A percentile compares a stretch with the other conserved stretches of the same genome.
These are phyloP conservation scores for Dalbergia cochinchinensis DNA, from an alignment of 306 rosid genomes.

Conservation along the genomic window DNA sequence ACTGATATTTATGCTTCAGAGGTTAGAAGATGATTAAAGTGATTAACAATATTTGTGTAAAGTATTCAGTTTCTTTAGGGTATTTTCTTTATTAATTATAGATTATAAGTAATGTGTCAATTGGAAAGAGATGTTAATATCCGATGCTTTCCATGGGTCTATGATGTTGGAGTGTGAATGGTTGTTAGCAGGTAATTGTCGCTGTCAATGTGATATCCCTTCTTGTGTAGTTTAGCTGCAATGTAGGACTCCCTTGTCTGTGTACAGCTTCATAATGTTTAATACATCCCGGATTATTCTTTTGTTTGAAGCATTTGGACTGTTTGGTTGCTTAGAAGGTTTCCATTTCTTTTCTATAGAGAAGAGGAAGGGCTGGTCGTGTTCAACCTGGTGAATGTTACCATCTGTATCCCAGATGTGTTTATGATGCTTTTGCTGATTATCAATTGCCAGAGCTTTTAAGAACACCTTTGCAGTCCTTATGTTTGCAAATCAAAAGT, in stretches of 20 bases:
- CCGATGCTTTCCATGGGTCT: constrained; percentile 26
- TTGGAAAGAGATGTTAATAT: constrained; percentile 36
- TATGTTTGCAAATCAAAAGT: constrained; percentile 96
- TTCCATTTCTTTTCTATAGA: constrained; percentile 54
- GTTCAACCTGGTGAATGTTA: constrained; percentile 96
- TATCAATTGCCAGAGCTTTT: constrained; percentile 95
- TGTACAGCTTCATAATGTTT: constrained; percentile 35
- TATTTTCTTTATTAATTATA: constrained; percentile 9
- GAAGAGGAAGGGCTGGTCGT: constrained; percentile 99
- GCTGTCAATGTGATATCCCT: constrained; percentile 1
- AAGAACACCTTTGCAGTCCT: constrained; percentile 96
- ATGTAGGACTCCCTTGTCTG: constrained; percentile 16
- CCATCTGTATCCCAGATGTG: constrained; percentile 94
- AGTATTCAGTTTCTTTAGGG: constrained; percentile 24
- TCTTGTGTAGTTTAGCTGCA: constrained; percentile 30
- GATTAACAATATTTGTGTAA: constrained; percentile 12
- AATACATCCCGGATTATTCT: constrained; percentile 8
- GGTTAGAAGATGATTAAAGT: constrained; percentile 20
- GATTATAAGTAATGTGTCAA: constrained; percentile 15
- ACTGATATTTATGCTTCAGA: neutral
- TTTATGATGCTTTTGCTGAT: constrained; percentile 83
- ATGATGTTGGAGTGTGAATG: constrained; percentile 35
- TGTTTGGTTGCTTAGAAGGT: constrained; percentile 24
- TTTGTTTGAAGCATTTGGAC: constrained; percentile 41
- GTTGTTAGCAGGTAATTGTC: constrained; percentile 36